These are phyloP conservation scores for Cochlearia excelsa DNA, from an alignment of 345 rosid genomes.

Conservation along the genomic window DNA sequence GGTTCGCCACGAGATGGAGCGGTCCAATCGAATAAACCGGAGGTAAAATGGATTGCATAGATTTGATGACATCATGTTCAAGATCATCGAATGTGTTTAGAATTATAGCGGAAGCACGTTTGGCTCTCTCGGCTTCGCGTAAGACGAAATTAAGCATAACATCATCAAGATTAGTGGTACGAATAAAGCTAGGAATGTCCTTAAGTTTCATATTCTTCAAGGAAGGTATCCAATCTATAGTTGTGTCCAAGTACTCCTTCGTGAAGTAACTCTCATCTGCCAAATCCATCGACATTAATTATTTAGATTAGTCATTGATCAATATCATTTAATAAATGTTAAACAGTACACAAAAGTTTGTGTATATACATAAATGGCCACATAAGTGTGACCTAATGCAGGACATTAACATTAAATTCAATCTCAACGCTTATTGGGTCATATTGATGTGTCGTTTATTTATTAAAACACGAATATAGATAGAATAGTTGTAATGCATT, in stretches of 20 bases:
- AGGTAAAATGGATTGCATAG: slow-evolving; percentile 40
- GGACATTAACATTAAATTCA: too few species aligned
- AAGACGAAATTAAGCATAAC: slow-evolving; percentile 10
- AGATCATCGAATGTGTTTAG: slow-evolving; percentile 24
- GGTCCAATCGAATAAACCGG: slow-evolving; percentile 24
- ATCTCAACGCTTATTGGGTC: too few species aligned
- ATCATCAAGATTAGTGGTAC: slow-evolving; percentile 38
- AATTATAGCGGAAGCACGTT: slow-evolving; percentile 42
- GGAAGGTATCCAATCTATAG: slow-evolving; percentile 39
- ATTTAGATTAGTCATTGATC: too few species aligned
- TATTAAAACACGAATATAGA: too few species aligned
- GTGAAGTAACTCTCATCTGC: slow-evolving; percentile 29
- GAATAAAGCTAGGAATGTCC: slow-evolving; percentile 36
- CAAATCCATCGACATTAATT: not conserved
- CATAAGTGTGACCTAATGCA: too few species aligned
- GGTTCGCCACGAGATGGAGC: slow-evolving; percentile 39
- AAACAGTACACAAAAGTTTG: too few species aligned
- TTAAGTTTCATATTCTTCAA: slow-evolving; percentile 31
- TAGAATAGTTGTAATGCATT: too few species aligned
- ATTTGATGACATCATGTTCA: slow-evolving; percentile 36
- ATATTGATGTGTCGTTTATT: too few species aligned
- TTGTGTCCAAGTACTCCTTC: slow-evolving; percentile 26
- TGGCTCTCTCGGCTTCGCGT: slow-evolving; percentile 34
- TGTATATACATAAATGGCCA: too few species aligned
- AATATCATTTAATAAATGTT: too few species aligned